Base-by-base conservation (phyloP, 1,139 yeast genomes). In the Saccharomyces hybrid region DNA sequence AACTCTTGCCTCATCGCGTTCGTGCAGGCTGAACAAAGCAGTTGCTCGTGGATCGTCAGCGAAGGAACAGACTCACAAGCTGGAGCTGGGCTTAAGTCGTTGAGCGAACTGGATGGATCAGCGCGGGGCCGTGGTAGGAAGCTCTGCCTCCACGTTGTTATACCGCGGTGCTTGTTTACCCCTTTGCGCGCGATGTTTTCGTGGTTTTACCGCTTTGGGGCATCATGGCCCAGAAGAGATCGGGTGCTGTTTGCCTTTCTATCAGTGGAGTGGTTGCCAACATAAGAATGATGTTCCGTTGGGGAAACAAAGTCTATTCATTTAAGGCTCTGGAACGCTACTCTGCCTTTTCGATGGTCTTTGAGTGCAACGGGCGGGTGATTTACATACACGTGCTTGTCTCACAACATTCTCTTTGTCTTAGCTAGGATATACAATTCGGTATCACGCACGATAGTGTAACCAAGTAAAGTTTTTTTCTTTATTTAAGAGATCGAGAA, bases 191-290 rank as follows among this genome's bases (percentile, higher is more conserved):
- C 44, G 44, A 9, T 19, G 44, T 38, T 38, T 38, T 38, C 44
- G 44, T 38, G 44, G 44, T n/a, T 38, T 38, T 38, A 38, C 44
- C 44, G 44, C 44, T 16, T 38, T 38, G 21, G 44, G 44, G 44
- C n/a, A 38, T 38, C 24, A 38, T 38, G 44, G 11, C 44, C 44
- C n/a, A 38, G 44, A 38, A 38, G 44, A 38, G 44, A 38, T n/a
- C 19, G 44, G 24, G 44, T 19, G 44, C 24, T 38, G 19, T 38
- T 38, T 24, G 26, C 12, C 19, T 38, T 38, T 12, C 44, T 16
- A 38, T 38, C 44, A 38, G 44, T 38, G 44, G 21, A 38, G 26
- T 38, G 44, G 38, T 38, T 38, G 44, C 44, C 26, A 38, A 38
- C 44, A 38, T 19, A 19, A 12, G 44, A 38, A 38, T 38, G 44